Evolutionary conservation across 2,329 filamentous ascomycete species (phyloP).

Genomic region (Fusarium sp.): DNA sequence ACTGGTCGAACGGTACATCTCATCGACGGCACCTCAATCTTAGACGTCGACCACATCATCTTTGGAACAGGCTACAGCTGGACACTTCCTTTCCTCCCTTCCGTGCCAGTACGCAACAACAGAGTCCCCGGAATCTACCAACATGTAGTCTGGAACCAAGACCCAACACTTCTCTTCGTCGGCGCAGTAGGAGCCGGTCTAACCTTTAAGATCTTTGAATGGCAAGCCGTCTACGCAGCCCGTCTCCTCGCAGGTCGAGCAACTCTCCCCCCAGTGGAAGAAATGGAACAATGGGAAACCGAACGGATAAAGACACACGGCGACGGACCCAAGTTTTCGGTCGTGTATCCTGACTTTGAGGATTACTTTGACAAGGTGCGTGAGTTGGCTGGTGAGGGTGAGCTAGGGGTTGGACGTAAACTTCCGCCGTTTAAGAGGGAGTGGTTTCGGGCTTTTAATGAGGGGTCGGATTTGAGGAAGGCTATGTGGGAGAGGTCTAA

Average conservation of each 20-base stretch:
- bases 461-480: conserved; percentile 63
- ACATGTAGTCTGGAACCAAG: conserved; percentile 63
- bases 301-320: conserved; percentile 62
- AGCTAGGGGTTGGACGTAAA: conserved; percentile 53
- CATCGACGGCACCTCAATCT: conserved; percentile 60
- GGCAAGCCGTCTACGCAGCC: conserved; percentile 69
- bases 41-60: conserved; percentile 67
- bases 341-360: conserved; percentile 68
- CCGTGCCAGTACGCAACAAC: conserved; percentile 61
- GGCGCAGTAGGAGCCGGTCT: conserved; percentile 65
- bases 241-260: conserved; percentile 64
- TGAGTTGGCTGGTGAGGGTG: conserved; percentile 56
- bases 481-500: conserved; percentile 65
- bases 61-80: conserved; percentile 73
- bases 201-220: conserved; percentile 74
- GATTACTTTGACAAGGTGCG: conserved; percentile 68
- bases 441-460: conserved; percentile 61
- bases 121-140: conserved; percentile 64
- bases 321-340: conserved; percentile 63
- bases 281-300: conserved; percentile 64
- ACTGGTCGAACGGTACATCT: conserved; percentile 60
- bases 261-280: conserved; percentile 56
- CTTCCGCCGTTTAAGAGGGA: conserved; percentile 55
- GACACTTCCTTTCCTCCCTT: conserved; percentile 67
- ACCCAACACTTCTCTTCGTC: conserved; percentile 64